phyloP scores from a whole-genome alignment of 768 basidiomycete genomes.

The Tulasnella sp. region DNA sequence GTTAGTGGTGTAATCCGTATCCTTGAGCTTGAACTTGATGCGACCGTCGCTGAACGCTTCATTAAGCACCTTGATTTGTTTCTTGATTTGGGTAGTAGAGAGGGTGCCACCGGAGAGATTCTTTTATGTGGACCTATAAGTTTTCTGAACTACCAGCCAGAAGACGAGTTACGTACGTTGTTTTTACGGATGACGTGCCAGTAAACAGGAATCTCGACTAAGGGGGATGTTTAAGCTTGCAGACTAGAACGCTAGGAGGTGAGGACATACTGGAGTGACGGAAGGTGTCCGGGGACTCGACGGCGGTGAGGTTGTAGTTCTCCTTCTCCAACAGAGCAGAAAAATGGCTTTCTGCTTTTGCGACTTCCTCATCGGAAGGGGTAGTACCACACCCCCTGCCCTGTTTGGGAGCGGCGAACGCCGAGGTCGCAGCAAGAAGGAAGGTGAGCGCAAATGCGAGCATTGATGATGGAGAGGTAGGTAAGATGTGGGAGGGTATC shows the following conservation, averaged over 20 bases:
- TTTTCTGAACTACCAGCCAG: not conserved
- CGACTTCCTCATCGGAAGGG: not conserved
- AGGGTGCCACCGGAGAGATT: not conserved
- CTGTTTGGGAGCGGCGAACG: not conserved
- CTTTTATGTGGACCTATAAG: not conserved
- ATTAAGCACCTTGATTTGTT: slow-evolving; percentile 20
- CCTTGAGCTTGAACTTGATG: slow-evolving; percentile 19
- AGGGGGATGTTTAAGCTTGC: no score
- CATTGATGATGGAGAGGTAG: no score
- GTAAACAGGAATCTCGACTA: not conserved
- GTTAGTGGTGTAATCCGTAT: slow-evolving; percentile 19
- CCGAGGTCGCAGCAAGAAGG: not conserved
- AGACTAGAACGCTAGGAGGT: no score
- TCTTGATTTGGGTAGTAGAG: slow-evolving; percentile 19
- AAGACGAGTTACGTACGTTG: not conserved
- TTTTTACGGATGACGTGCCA: slow-evolving; percentile 5
- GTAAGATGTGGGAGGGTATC: no score
- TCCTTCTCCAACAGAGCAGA: no score
- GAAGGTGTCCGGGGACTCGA: not conserved
- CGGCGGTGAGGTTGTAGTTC: not conserved
- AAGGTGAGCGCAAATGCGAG: no score
- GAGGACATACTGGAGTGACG: not conserved
- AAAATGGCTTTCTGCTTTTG: slow-evolving; percentile 2
- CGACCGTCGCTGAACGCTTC: slow-evolving; percentile 18
- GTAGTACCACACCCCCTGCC: not conserved